Evolutionary conservation across 2,329 filamentous ascomycete species (phyloP), one percentile per base, ranked within the genome.

Genomic region (Colletotrichum godetiae): DNA sequence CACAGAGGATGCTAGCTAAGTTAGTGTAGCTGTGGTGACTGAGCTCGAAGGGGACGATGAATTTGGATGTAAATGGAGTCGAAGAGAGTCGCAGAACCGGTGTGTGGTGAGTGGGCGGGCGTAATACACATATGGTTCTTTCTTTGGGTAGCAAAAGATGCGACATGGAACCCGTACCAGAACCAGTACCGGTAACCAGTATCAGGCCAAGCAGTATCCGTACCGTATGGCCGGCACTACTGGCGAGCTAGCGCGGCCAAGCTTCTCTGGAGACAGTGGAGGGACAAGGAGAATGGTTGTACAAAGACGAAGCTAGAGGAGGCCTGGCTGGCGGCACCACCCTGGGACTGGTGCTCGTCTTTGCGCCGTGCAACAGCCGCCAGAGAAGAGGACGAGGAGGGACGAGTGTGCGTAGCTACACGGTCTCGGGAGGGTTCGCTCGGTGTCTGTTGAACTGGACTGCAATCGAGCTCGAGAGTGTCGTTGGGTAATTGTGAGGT

Each of bases 191-290:
- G 60, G 67, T 73, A 69, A 27, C 46, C 46, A 67, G 55, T 70
- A 62, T 68, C 35, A 53, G 19, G 49, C 35, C 65, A 63, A 59
- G 65, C 52, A 55, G 53, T 58, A 69, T 72, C 37, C 31, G 66
- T 72, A 72, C 70, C 66, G 66, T 64, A 59, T 57, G 60, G 55
- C 59, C 46, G 66, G 70, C 66, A 69, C 58, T 69, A 63, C 53
- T 58, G 69, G 42, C 29, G 27, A 24, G 59, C 66, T 72, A 72
- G 59, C 66, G 59, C 33, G 27, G 27, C 66, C 53, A 69, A 58
- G 66, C 56, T 64, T 60, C 66, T 64, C 66, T 64, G 33, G 58
- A 59, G 66, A 69, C 52, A 37, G 70, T 72, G 42, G 57, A 56
- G 33, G 27, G 53, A 72, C 53, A 72, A 69, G 65, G 69, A 65